Conservation (phyloP, 2,329 filamentous ascomycete genomes). For the Claviceps sp. region DNA sequence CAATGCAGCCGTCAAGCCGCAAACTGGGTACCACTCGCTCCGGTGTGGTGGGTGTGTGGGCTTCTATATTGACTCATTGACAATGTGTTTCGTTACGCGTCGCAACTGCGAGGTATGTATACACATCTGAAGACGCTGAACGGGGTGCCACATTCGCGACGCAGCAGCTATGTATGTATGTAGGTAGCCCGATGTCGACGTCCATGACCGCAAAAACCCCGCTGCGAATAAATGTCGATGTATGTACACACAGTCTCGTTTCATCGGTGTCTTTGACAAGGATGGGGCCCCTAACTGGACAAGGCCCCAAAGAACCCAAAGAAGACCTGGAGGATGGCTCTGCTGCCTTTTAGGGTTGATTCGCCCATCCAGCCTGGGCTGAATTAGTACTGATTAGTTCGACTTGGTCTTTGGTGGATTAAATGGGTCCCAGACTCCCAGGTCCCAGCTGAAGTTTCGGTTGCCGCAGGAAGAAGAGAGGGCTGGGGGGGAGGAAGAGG, state of each 20-base stretch:
- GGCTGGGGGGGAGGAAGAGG: background rate
- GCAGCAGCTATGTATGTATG: background rate
- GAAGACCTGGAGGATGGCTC: background rate
- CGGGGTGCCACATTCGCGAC: background rate
- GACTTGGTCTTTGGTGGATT: background rate
- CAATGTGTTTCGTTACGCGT: no score
- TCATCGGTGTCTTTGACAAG: conserved; percentile 2
- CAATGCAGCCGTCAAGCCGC: background rate
- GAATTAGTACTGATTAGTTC: background rate
- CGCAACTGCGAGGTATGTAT: background rate
- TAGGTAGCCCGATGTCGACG: background rate
- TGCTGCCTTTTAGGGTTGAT: background rate
- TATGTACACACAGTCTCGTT: conserved; percentile 1
- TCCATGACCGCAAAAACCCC: background rate
- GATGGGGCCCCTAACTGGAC: conserved; percentile 1
- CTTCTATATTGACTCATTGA: background rate
- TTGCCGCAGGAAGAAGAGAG: background rate
- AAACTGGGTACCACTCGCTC: background rate
- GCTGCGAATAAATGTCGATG: background rate
- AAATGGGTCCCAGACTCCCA: background rate
- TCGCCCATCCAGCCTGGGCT: background rate
- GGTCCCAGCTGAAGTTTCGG: background rate
- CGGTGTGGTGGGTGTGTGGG: background rate
- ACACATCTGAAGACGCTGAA: background rate
- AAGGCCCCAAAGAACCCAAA: background rate